These are phyloP conservation scores for Malus hybrid DNA, from an alignment of 331 rosid genomes.

Conservation along the genomic window DNA sequence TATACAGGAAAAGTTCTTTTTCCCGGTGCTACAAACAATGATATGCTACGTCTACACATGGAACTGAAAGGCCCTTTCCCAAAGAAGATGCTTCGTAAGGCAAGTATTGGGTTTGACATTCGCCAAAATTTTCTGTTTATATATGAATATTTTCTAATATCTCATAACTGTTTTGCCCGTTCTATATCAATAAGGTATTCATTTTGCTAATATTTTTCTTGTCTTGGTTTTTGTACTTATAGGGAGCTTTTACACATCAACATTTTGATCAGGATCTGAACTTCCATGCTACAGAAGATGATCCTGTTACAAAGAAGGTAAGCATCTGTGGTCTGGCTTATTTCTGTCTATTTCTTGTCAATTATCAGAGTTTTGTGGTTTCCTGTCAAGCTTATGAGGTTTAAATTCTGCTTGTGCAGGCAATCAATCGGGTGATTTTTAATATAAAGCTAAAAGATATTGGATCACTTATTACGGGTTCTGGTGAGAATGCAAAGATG, in stretches of 20 bases:
- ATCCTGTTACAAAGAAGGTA: constrained; percentile 93
- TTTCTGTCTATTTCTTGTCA: background rate
- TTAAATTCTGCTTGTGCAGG: constrained; percentile 37
- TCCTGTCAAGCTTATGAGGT: constrained; percentile 12
- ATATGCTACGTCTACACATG: constrained; percentile 95
- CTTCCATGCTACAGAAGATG: constrained; percentile 94
- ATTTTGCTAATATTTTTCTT: constrained; percentile 2
- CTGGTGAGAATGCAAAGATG: constrained; percentile 98
- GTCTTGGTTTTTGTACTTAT: constrained; percentile 16
- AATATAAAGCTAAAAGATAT: constrained; percentile 86
- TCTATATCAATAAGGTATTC: background rate
- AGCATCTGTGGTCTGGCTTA: constrained; percentile 8
- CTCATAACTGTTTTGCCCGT: background rate
- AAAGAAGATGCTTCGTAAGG: constrained; percentile 95
- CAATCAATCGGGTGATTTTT: constrained; percentile 77
- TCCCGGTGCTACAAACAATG: constrained; percentile 94
- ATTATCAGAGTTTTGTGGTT: background rate
- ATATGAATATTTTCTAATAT: background rate
- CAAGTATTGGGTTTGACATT: constrained; percentile 17
- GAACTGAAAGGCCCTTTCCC: constrained; percentile 93
- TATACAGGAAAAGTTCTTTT: constrained; percentile 93
- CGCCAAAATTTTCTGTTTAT: background rate
- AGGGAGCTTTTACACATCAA: constrained; percentile 88
- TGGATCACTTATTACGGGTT: constrained; percentile 63
- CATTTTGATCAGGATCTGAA: constrained; percentile 89